phyloP scores from a whole-genome alignment of 805 yeast species.

The Wickerhamomyces bovis region DNA sequence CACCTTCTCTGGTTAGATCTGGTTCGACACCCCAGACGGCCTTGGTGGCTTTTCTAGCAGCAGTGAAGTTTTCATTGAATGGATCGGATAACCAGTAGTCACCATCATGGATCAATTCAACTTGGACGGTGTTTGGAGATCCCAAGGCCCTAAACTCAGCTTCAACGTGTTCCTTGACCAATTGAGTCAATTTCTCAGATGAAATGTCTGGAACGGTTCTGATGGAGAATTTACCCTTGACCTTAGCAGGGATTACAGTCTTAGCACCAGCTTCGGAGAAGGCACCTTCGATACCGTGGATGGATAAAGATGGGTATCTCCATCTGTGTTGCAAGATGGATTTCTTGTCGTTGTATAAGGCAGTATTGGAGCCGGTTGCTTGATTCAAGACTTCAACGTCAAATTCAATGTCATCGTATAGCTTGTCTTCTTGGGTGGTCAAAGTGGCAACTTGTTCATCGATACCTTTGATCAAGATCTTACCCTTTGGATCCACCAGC shows the following conservation, averaged over 20 bases:
- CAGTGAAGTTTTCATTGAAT: slow-evolving; percentile 83
- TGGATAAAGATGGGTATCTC: slow-evolving; percentile 94
- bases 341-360: slow-evolving; percentile 70
- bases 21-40: slow-evolving; percentile 94
- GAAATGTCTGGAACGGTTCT: slow-evolving; percentile 96
- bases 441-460: slow-evolving; percentile 93
- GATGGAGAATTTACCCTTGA: slow-evolving; percentile 89
- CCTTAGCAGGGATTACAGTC: slow-evolving; percentile 96
- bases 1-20: slow-evolving; percentile 98
- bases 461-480: slow-evolving; percentile 82
- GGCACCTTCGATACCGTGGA: slow-evolving; percentile 98
- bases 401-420: slow-evolving; percentile 84
- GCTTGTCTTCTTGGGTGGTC: slow-evolving; percentile 67
- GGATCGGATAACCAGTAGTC: slow-evolving; percentile 96
- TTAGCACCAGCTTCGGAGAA: slow-evolving; percentile 93
- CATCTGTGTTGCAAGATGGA: slow-evolving; percentile 95
- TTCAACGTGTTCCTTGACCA: slow-evolving; percentile 67
- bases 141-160: slow-evolving; percentile 57
- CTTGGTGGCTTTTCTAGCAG: slow-evolving; percentile 92
- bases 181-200: slow-evolving; percentile 67
- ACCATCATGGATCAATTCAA: slow-evolving; percentile 89
- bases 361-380: slow-evolving; percentile 85
- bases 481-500: slow-evolving; percentile 77
- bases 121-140: slow-evolving; percentile 70
- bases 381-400: slow-evolving; percentile 76